A percentile compares a stretch with the other conserved stretches of the same genome.
Evolutionary conservation across 306 rosid genomes (phyloP).

Genomic region (Biancaea sappan): DNA sequence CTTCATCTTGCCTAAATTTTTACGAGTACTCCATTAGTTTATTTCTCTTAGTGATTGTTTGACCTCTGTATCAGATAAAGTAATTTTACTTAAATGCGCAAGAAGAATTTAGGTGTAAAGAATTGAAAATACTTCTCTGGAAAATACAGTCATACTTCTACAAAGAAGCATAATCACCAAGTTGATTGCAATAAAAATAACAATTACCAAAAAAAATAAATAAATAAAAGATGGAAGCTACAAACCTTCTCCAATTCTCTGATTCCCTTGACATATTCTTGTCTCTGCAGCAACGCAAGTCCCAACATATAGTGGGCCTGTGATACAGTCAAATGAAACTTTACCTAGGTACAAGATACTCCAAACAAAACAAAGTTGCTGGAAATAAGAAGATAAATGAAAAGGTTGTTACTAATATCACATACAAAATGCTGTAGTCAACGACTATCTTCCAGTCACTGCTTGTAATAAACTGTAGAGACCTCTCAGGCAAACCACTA

Average conservation of each 20-base stretch:
- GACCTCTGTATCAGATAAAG: slow-evolving; percentile 4
- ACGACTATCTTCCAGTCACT: background rate
- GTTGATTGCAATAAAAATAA: slow-evolving; percentile 5
- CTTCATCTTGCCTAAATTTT: background rate
- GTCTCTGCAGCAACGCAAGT: slow-evolving; percentile 66
- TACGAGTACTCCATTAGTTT: background rate
- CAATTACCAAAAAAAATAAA: slow-evolving; percentile 28
- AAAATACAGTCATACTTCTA: background rate
- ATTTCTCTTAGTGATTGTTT: background rate
- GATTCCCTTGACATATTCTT: slow-evolving; percentile 70
- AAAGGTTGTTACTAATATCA: slow-evolving; percentile 12
- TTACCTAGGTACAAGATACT: slow-evolving; percentile 22
- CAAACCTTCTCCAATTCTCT: slow-evolving; percentile 78
- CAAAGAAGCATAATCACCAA: slow-evolving; percentile 11
- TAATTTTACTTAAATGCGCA: slow-evolving; percentile 5
- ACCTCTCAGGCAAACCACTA: slow-evolving; percentile 17
- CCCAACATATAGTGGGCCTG: slow-evolving; percentile 97
- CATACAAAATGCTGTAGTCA: slow-evolving; percentile 9
- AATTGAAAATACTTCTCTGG: background rate
- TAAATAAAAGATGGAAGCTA: background rate
- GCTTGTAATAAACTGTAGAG: background rate
- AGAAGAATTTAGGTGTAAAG: background rate
- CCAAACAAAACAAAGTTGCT: slow-evolving; percentile 6
- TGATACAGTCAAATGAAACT: slow-evolving; percentile 28
- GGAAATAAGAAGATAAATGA: background rate